Evolutionary conservation across 192 early-diverging fungal species (phyloP), one percentile per base, ranked within the genome.

Genomic region (Umbelopsis ramanniana): DNA sequence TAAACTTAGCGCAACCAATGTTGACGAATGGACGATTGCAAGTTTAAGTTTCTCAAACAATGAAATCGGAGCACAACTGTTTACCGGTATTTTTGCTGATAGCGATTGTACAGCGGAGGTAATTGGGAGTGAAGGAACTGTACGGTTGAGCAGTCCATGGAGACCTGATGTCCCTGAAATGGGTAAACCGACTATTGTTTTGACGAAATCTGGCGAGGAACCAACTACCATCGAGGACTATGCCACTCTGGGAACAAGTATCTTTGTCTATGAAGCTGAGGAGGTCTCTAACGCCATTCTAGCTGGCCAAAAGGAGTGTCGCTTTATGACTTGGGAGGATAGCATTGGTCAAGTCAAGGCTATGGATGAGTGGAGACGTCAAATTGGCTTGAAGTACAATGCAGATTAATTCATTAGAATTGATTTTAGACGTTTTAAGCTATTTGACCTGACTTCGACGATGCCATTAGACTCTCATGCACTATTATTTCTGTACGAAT

Each of bases 21-120:
- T 80, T 11, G 78, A 80, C 71, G 78, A 80, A 48, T 80, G 72
- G 71, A 46, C 78, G 3, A 73, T 66, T 45, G 78, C 78, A 21
- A 69, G 50, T 46, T 14, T 80, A 22, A 24, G 23, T 3, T 80
- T 80, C 46, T 24, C 69, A 26, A 66, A 72, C 38, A 52, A 70
- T 14, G 46, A 37, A 8, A 60, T 75, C 11, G 52, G 60, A 2
- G 78, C 78, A 17, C 68, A 73, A 29, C 15, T 80, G 23, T 80
- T 76, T 52, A 67, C 69, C 9, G 72, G 78, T 26, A 46, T 80
- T 3, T 71, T 73, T 70, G 57, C 74, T 3, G 74, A 80, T 57
- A 50, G 67, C 26, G 74, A 80, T 26, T 66, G 69, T 21, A 57
- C 21, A 12, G 74, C 75, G 0, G 71, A 80, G 46, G 46, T 80